Evolutionary conservation across 345 rosid species (phyloP).

Genomic region (Boechera retrofracta): DNA sequence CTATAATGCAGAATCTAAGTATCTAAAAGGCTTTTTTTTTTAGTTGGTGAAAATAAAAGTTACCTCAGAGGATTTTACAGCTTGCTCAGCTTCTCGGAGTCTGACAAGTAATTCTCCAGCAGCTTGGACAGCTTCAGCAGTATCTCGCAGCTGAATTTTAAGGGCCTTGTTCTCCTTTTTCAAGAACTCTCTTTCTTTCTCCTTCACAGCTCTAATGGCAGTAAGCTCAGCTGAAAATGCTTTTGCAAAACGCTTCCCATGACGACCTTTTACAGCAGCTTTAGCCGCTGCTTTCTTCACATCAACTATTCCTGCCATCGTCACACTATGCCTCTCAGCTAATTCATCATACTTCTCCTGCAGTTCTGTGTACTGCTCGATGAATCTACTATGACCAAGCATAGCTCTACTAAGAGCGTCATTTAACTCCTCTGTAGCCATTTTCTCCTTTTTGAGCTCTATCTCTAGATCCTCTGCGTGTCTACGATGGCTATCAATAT

Average conservation of each 20-base stretch:
- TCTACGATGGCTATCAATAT: constrained; percentile 67
- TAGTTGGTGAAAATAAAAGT: constrained; percentile 7
- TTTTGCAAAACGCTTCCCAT: constrained; percentile 79
- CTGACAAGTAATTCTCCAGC: constrained; percentile 95
- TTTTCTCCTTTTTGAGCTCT: constrained; percentile 74
- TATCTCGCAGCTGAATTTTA: constrained; percentile 82
- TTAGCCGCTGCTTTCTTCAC: constrained; percentile 85
- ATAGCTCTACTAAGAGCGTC: constrained; percentile 56
- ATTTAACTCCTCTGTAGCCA: constrained; percentile 64
- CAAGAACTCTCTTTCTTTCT: constrained; percentile 74
- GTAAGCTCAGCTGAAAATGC: constrained; percentile 80
- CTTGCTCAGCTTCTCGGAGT: constrained; percentile 88
- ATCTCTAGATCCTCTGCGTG: constrained; percentile 77
- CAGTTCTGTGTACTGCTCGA: constrained; percentile 87
- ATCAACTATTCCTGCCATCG: constrained; percentile 85
- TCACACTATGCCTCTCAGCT: constrained; percentile 65
- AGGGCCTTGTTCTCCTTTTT: constrained; percentile 84
- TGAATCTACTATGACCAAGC: constrained; percentile 89
- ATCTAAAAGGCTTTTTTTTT: no score
- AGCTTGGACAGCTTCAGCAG: constrained; percentile 96
- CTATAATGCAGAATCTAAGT: neutral
- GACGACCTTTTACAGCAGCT: constrained; percentile 74
- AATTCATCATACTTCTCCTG: constrained; percentile 86
- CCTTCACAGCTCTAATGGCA: constrained; percentile 75
- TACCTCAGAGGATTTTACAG: constrained; percentile 81